A percentile compares a stretch with the other conserved stretches of the same genome.
These are phyloP conservation scores for Aspergillus sp. DNA, from an alignment of 2,329 filamentous ascomycete species.

Conservation along the genomic window DNA sequence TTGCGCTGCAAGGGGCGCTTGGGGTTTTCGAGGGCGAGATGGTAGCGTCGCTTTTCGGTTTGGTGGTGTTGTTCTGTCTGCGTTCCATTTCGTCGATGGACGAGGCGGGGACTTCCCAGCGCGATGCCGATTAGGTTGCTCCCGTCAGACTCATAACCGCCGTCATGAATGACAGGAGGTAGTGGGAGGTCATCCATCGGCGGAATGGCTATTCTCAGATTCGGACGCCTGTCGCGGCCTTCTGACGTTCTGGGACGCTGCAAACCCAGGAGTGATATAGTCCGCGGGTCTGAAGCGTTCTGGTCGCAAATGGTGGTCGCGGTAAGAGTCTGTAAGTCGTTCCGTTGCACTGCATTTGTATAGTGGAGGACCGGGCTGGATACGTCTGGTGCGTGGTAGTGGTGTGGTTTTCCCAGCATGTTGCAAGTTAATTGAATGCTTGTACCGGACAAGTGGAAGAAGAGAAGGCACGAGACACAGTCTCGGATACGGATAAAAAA, in stretches of 20 bases:
- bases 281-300: conserved; percentile 3
- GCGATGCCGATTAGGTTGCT: conserved; percentile 62
- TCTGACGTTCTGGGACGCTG: conserved; percentile 17
- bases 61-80: conserved; percentile 7
- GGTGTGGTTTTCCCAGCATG: conserved; percentile 21
- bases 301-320: conserved; percentile 7
- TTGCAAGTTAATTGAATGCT: conserved; percentile 5
- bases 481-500: conserved; percentile 10
- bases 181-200: conserved; percentile 18
- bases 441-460: conserved; percentile 1
- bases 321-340: conserved; percentile 19
- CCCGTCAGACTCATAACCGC: conserved; percentile 17
- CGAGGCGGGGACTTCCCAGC: conserved; percentile 57
- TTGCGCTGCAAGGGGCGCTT: conserved; percentile 23
- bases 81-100: conserved; percentile 13
- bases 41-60: conserved; percentile 10
- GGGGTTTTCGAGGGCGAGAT: conserved; percentile 7
- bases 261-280: conserved; percentile 10
- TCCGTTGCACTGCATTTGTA: conserved; percentile 26
- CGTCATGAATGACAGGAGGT: conserved; percentile 8
- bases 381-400: conserved; percentile 23
- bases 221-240: conserved; percentile 12
- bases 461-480: conserved; percentile 2
- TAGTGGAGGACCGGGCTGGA: conserved; percentile 27
- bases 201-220: conserved; percentile 25